Evolutionary conservation across 495 filamentous ascomycete species (phyloP).

Genomic region (Penicillium dipodomyicola): DNA sequence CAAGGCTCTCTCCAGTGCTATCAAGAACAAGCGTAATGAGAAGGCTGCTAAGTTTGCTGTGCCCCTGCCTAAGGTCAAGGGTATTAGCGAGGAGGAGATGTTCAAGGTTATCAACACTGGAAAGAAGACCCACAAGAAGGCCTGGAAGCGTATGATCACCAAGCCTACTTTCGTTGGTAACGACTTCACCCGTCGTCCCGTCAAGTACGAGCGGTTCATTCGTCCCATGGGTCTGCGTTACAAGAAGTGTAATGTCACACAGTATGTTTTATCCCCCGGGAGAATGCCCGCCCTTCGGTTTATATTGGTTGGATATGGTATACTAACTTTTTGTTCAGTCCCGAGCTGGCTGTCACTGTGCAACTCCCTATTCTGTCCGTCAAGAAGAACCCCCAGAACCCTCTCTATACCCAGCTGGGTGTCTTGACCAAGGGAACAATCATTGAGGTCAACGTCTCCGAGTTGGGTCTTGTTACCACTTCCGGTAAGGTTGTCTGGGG

Average conservation of each 20-base stretch:
- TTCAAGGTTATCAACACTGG: constrained; percentile 98
- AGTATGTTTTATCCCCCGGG: constrained; percentile 36
- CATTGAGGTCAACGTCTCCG: constrained; percentile 92
- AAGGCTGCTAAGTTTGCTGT: constrained; percentile 96
- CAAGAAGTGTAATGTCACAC: constrained; percentile 91
- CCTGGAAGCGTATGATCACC: constrained; percentile 96
- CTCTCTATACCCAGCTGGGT: constrained; percentile 90
- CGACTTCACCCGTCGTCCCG: constrained; percentile 87
- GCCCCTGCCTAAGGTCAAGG: constrained; percentile 88
- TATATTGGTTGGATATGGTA: not conserved
- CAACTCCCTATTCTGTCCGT: constrained; percentile 91
- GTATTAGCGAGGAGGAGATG: constrained; percentile 96
- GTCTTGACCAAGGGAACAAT: constrained; percentile 94
- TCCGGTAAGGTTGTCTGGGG: constrained; percentile 93
- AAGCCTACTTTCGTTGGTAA: constrained; percentile 86
- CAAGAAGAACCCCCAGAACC: constrained; percentile 98
- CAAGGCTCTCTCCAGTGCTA: constrained; percentile 79
- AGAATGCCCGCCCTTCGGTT: not conserved
- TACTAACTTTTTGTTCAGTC: constrained; percentile 37
- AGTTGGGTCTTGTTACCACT: constrained; percentile 89
- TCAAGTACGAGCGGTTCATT: constrained; percentile 92
- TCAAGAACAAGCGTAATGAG: constrained; percentile 86
- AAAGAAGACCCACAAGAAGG: constrained; percentile 72
- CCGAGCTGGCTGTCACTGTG: constrained; percentile 82
- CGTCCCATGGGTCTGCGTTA: constrained; percentile 80